Percentiles rank a stretch among this genome's conserved stretches.
Evolutionary conservation across 176 grass and related monocot genomes (phyloP).

Genomic region (Oryza punctata): DNA sequence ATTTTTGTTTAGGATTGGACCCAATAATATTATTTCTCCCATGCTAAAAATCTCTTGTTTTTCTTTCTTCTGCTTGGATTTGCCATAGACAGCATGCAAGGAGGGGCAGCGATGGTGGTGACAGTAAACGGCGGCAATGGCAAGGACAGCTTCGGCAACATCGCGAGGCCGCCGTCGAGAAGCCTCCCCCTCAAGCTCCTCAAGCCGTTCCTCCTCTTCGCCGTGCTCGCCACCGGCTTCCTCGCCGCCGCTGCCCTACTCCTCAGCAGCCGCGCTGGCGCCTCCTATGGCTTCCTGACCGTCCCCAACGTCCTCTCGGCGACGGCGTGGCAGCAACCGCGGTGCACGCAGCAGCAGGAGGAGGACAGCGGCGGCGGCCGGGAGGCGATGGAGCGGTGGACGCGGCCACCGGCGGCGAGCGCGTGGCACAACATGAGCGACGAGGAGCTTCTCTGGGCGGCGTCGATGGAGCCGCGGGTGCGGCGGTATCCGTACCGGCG

Average conservation of each 20-base stretch:
- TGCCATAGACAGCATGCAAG: conserved; percentile 24
- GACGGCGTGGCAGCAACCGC: background rate
- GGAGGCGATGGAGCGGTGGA: conserved; percentile 24
- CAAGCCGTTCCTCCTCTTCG: conserved; percentile 43
- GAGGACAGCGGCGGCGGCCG: too few species aligned
- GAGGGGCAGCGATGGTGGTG: background rate
- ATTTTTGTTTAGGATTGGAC: background rate
- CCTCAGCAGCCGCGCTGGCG: background rate
- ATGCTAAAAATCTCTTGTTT: conserved; percentile 15
- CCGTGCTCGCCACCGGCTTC: conserved; percentile 41
- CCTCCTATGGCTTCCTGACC: background rate
- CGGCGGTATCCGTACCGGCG: conserved; percentile 41
- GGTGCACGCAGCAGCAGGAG: background rate
- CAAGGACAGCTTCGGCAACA: conserved; percentile 10
- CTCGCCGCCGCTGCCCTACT: conserved; percentile 24
- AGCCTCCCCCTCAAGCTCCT: conserved; percentile 34
- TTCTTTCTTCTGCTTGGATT: background rate
- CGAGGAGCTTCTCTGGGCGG: conserved; percentile 85
- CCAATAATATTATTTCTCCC: background rate
- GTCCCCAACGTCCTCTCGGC: conserved; percentile 11
- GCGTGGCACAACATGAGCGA: conserved; percentile 80
- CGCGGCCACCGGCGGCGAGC: conserved; percentile 27
- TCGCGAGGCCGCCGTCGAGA: conserved; percentile 18
- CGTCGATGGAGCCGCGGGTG: conserved; percentile 58
- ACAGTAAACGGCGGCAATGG: background rate